Evolutionary conservation across 352 stramenopile genomes (phyloP), one percentile per base, ranked within the genome.

Genomic region (Phytophthora litchii): DNA sequence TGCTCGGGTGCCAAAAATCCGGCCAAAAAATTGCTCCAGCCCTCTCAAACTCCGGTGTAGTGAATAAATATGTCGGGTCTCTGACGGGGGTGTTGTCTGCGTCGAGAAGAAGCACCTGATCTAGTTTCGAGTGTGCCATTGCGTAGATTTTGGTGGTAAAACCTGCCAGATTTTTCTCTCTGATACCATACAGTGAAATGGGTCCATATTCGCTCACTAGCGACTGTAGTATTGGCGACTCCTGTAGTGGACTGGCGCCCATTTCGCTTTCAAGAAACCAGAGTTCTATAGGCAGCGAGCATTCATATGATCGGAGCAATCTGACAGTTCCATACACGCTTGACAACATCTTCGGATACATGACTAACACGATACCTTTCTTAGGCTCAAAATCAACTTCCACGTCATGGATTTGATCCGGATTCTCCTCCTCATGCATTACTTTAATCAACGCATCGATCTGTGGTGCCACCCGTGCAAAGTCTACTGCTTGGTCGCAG

Each of bases 1-100:
- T 63, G 38, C 9, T 45, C 16, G 72, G 70, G 27, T 86, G 75
- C 72, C 70, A 88, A 46, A 82, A 82, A 27, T 86, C 78, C 2
- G 72, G 75, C 72, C 77, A 89, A 38, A 89, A 87, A 8, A 86
- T 25, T 16, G 79, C 70, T 9, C 76, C 72, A 0, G 45, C 64
- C 12, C 46, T 32, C 12, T 38, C 32, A 34, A 77, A 85, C 42
- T 73, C 67, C 0, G 35, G 40, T 1, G 40, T 40, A 3, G 54
- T 41, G 67, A 85, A 85, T 13, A 85, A 34, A 29, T 70, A 79
- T 13, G 52, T 79, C 35, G 72, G 73, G 27, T 83, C 70, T 17
- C 34, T 55, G 27, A 61, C 63, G 0, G 72, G 71, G 23, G 72
- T 27, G 43, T 80, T 84, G 46, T 82, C 75, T 19, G 67, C 60